A percentile compares a stretch with the other conserved stretches of the same genome.
Evolutionary conservation across 768 basidiomycete genomes (phyloP).

Genomic region (Lentinula raphanica): DNA sequence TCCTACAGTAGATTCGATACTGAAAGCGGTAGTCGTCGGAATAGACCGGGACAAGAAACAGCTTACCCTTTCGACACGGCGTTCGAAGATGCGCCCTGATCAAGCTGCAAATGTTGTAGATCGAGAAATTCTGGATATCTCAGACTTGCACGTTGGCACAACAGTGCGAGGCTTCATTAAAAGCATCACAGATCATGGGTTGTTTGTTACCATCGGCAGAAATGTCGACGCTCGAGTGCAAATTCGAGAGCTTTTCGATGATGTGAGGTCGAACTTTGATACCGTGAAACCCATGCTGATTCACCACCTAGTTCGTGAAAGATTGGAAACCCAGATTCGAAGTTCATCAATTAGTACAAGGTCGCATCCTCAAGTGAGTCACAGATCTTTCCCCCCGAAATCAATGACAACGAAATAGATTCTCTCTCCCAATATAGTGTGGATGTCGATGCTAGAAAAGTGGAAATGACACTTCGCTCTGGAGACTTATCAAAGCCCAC

Average conservation of each 20-base stretch:
- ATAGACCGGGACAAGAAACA: constrained; percentile 65
- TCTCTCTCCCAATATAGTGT: constrained; percentile 41
- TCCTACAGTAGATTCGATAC: constrained; percentile 56
- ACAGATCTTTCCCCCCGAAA: background rate
- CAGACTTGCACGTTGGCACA: constrained; percentile 65
- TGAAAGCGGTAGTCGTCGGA: constrained; percentile 67
- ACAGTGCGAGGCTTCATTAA: constrained; percentile 87
- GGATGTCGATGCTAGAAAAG: constrained; percentile 63
- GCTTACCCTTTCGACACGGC: constrained; percentile 75
- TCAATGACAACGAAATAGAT: too few species aligned
- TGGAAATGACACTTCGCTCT: constrained; percentile 88
- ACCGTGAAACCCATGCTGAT: constrained; percentile 2
- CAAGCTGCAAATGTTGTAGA: constrained; percentile 50
- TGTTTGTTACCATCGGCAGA: constrained; percentile 84
- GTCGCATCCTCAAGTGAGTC: constrained; percentile 72
- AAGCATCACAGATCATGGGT: constrained; percentile 76
- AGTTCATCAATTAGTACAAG: constrained; percentile 79
- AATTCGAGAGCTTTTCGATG: constrained; percentile 90
- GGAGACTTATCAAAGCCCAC: constrained; percentile 43
- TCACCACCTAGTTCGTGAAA: constrained; percentile 72
- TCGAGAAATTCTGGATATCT: constrained; percentile 56
- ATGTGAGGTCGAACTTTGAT: constrained; percentile 40
- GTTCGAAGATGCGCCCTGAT: constrained; percentile 61
- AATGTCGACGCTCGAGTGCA: constrained; percentile 88
- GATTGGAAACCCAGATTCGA: constrained; percentile 88